Evolutionary conservation across 106 monocot genomes (phyloP).

Genomic region (Dioscorea alata): DNA sequence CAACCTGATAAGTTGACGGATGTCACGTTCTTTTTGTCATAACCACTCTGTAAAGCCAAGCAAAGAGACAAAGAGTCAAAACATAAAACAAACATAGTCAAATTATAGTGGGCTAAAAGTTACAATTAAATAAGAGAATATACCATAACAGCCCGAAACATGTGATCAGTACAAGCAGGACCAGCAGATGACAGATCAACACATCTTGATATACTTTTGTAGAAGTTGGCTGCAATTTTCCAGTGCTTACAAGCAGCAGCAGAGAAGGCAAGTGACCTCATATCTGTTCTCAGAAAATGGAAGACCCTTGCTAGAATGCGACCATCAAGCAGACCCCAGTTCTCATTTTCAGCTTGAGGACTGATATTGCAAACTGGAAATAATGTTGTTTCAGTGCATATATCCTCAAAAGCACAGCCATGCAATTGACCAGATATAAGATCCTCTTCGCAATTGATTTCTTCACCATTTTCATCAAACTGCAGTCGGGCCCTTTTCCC

Average conservation of each 20-base stretch:
- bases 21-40: conserved; percentile 65
- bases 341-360: conserved; percentile 21
- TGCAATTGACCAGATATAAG: conserved; percentile 25
- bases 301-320: conserved; percentile 77
- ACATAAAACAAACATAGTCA: no score
- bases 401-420: conserved; percentile 70
- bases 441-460: conserved; percentile 42
- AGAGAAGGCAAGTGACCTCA: conserved; percentile 66
- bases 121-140: conserved; percentile 12
- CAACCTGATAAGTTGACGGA: conserved; percentile 62
- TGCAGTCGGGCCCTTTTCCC: conserved; percentile 59
- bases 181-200: conserved; percentile 80
- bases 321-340: conserved; percentile 65
- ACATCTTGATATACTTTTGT: conserved; percentile 58
- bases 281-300: conserved; percentile 75
- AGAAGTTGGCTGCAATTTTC: conserved; percentile 59
- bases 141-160: conserved; percentile 76
- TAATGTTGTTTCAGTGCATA: conserved; percentile 35
- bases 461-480: conserved; percentile 56
- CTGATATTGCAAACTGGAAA: conserved; percentile 20
- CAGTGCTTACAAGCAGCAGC: conserved; percentile 84
- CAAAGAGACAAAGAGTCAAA: not conserved
- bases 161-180: conserved; percentile 53
- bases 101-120: not conserved
- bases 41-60: conserved; percentile 51